phyloP scores from a whole-genome alignment of 495 filamentous ascomycete species.

The Penicillium mononematosum region DNA sequence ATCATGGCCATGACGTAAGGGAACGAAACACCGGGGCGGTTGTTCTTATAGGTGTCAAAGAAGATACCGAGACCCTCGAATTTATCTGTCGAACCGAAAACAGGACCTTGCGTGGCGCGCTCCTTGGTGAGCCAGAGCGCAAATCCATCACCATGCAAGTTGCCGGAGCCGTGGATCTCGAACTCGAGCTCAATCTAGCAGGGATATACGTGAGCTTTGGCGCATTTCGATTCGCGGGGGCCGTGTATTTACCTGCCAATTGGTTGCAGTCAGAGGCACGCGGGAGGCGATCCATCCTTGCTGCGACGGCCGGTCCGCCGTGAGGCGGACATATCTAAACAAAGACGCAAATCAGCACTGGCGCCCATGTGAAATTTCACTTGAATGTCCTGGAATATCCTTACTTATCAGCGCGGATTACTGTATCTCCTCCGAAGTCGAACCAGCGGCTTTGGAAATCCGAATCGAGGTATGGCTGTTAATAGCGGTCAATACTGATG shows the following conservation, averaged over 20 bases:
- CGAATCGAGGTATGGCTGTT: constrained; percentile 91
- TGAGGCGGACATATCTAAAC: constrained; percentile 83
- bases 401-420: constrained; percentile 90
- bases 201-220: constrained; percentile 7
- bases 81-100: constrained; percentile 83
- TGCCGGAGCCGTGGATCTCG: constrained; percentile 76
- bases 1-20: constrained; percentile 99
- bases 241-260: constrained; percentile 75
- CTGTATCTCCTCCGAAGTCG: constrained; percentile 96
- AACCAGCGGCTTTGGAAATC: constrained; percentile 99
- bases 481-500: constrained; percentile 28
- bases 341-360: constrained; percentile 17
- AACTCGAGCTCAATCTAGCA: constrained; percentile 88
- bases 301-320: constrained; percentile 84
- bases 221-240: not conserved
- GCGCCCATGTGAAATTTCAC: not conserved
- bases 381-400: not conserved
- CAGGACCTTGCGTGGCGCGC: constrained; percentile 73
- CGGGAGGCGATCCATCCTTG: constrained; percentile 91
- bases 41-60: constrained; percentile 99
- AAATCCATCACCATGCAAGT: constrained; percentile 95
- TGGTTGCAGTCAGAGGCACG: constrained; percentile 93
- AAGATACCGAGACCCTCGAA: constrained; percentile 97
- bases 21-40: constrained; percentile 90
- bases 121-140: constrained; percentile 98